Conservation (phyloP, 257 asterid genomes). For the Nemophila menziesii region DNA sequence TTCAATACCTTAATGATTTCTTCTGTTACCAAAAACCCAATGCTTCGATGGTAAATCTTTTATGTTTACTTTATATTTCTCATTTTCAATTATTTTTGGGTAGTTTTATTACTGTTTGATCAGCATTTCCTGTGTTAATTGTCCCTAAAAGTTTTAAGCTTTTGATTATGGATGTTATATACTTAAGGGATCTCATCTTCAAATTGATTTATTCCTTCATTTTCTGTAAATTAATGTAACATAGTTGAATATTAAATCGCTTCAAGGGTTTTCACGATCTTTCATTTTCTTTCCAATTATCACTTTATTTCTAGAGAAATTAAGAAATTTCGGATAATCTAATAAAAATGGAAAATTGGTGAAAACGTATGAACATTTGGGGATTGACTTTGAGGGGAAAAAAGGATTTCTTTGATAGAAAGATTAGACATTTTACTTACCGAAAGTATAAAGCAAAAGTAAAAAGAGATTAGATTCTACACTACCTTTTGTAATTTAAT, state of each 20-base stretch:
- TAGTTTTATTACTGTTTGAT: background rate
- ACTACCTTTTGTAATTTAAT: background rate
- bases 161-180: background rate
- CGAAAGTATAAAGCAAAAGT: too few species aligned
- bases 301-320: background rate
- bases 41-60: constrained; percentile 9
- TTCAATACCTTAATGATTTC: constrained; percentile 11
- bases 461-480: too few species aligned
- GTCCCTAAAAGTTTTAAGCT: background rate
- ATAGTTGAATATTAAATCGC: background rate
- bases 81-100: background rate
- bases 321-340: background rate
- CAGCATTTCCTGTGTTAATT: constrained; percentile 1
- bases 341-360: background rate
- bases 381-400: constrained; percentile 1
- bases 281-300: background rate
- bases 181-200: background rate
- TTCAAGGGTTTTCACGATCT: background rate
- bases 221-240: background rate
- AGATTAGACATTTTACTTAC: background rate
- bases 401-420: background rate
- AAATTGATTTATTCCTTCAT: background rate
- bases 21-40: constrained; percentile 8
- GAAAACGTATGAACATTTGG: background rate
- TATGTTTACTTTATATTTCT: background rate